These are phyloP conservation scores for Backusella circina DNA, from an alignment of 192 early-diverging fungal species.

Conservation along the genomic window DNA sequence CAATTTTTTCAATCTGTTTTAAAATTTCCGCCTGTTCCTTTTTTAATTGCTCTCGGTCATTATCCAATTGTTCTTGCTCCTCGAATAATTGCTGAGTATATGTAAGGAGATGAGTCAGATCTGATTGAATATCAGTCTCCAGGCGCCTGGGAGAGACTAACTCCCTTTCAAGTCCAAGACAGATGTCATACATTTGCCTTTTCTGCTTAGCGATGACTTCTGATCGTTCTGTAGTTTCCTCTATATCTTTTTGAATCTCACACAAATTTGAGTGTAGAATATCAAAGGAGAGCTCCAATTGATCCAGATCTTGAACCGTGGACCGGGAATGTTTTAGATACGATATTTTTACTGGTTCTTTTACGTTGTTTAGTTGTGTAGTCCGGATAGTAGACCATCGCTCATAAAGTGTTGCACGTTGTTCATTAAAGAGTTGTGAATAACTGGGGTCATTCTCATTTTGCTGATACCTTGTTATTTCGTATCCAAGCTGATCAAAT, in stretches of 20 bases:
- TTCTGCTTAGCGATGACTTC: constrained; percentile 35
- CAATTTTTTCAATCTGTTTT: neutral
- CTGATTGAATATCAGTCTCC: constrained; percentile 26
- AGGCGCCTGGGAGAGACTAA: neutral
- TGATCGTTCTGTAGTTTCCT: constrained; percentile 36
- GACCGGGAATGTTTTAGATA: neutral
- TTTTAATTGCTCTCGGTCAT: constrained; percentile 16
- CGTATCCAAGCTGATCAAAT: neutral
- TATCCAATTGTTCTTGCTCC: constrained; percentile 29
- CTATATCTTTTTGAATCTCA: constrained; percentile 48
- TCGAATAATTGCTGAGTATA: constrained; percentile 38
- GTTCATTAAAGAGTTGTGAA: neutral
- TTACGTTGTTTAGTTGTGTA: neutral
- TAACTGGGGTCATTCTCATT: neutral
- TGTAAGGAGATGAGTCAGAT: constrained; percentile 32
- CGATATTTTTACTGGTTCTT: neutral
- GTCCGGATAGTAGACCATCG: neutral
- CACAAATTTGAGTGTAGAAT: constrained; percentile 45
- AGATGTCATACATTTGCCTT: constrained; percentile 41
- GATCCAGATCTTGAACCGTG: constrained; percentile 29
- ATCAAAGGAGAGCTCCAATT: constrained; percentile 48
- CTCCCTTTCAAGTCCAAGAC: constrained; percentile 36
- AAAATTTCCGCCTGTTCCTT: constrained; percentile 30
- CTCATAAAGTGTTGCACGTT: neutral
- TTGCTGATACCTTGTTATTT: neutral